Base-by-base conservation (phyloP, 345 rosid species). In the Erodium maritimum region DNA sequence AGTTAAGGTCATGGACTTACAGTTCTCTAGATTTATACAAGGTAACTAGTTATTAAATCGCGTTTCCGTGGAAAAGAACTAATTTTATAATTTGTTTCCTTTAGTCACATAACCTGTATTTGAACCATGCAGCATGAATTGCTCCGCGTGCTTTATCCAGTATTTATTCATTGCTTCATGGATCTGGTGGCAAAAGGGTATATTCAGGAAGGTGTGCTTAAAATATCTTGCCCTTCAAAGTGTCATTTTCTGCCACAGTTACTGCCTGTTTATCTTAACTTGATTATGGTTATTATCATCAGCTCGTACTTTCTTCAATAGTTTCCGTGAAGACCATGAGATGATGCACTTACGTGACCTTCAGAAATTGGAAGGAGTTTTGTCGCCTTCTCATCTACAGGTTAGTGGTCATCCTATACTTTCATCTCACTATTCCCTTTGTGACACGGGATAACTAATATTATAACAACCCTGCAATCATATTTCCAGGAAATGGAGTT, bases 121-220 rank as follows among this genome's bases (percentile, higher is more conserved):
- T 71, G 21, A 17, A 61, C 57, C 52, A 19, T 74, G 78, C 90
- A 94, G 99, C 90, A 83, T 61, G 97, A 94, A 65, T 77, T 94
- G 75, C 95, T 94, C 58, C 87, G 95, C 34, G 95, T 94, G 65
- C 95, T 93, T 68, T 90, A 90, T 85, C 97, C 99, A 0, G 95
- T 90, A 24, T 93, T 87, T 72, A 78, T 90, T 61, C 97, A 93
- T 69, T 83, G 90, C 62, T 90, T 87, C 67, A 85, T 93, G 96
- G 95, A 94, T 76, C 73, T 94, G 61, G 85, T 94, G 21, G 88
- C 91, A 0, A 83, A 82, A 73, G 91, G 88, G 33, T 80, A 83
- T 64, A 71, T 89, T 56, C 93, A 81, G 77, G 93, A 87, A 63
- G 96, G 96, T 94, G 73, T 18, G 20, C 61, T 16, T 61, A 59